phyloP scores from a whole-genome alignment of 2,329 filamentous ascomycete genomes.

The Claviceps maximensis region DNA sequence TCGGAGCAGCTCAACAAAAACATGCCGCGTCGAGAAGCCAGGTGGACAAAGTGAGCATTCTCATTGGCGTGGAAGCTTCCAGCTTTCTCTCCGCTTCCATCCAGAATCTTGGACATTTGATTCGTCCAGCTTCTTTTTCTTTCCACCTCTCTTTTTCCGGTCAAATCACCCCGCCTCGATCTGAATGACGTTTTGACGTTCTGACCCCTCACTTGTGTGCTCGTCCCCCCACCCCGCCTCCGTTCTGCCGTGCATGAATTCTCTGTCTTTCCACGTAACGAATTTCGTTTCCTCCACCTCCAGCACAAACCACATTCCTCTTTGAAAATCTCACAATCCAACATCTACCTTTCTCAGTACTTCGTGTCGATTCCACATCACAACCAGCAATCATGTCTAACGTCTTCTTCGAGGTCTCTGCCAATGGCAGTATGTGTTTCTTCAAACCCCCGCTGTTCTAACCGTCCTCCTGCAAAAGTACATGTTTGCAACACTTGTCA shows the following conservation, averaged over 20 bases:
- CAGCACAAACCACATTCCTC: neutral
- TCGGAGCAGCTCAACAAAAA: neutral
- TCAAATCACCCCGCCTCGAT: neutral
- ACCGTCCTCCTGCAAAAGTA: neutral
- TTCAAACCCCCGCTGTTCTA: no score
- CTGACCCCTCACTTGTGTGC: constrained; percentile 3
- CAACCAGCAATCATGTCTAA: constrained; percentile 1
- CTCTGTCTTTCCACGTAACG: neutral
- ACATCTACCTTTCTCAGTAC: neutral
- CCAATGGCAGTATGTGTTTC: constrained; percentile 7
- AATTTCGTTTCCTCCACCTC: neutral
- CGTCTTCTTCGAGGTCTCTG: constrained; percentile 9
- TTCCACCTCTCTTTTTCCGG: neutral
- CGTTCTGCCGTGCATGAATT: neutral
- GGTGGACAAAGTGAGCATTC: neutral
- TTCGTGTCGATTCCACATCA: neutral
- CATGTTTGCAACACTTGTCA: no score
- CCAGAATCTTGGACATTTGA: neutral
- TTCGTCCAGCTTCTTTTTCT: neutral
- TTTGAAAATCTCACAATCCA: neutral
- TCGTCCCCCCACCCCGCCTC: neutral
- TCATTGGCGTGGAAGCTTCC: constrained; percentile 4
- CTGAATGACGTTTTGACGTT: constrained; percentile 6
- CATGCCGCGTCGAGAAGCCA: neutral
- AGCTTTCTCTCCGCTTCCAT: neutral